phyloP scores from a whole-genome alignment of 805 yeast genomes.

The Ogataea paraovalis region DNA sequence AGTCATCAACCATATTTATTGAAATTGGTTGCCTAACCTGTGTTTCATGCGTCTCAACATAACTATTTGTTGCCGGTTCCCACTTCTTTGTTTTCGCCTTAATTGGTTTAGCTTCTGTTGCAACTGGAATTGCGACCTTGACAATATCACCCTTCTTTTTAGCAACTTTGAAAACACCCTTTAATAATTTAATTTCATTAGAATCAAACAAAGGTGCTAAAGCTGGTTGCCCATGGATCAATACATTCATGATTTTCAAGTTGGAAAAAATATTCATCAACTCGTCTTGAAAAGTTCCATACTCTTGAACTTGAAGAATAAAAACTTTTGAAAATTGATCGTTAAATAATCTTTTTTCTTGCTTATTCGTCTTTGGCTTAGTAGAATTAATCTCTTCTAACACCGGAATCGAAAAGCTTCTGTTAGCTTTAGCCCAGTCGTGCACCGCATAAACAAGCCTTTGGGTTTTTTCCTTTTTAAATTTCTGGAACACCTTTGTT shows the following conservation, averaged over 20 bases:
- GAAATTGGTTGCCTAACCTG: too few relatives aligned
- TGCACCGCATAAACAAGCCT: neutral
- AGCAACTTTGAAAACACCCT: conserved; percentile 8
- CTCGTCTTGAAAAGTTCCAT: conserved; percentile 3
- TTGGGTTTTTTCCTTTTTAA: conserved; percentile 22
- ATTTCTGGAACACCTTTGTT: conserved; percentile 14
- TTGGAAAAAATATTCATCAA: conserved; percentile 7
- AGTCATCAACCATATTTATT: too few relatives aligned
- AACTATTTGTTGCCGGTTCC: too few relatives aligned
- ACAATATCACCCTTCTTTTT: conserved; percentile 1
- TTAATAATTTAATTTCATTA: conserved; percentile 11
- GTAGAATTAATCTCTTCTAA: neutral
- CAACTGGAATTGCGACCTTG: conserved; percentile 3
- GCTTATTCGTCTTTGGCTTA: neutral
- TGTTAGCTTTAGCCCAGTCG: neutral
- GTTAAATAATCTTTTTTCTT: conserved; percentile 2
- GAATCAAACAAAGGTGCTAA: conserved; percentile 11
- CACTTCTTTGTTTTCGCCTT: too few relatives aligned
- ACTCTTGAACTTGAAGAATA: neutral
- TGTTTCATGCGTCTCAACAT: too few relatives aligned
- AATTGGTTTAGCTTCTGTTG: too few relatives aligned
- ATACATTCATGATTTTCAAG: conserved; percentile 15
- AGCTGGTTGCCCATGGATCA: neutral
- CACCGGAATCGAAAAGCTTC: neutral
- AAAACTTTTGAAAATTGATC: conserved; percentile 11